Percentiles rank a stretch among this genome's conserved stretches.
These are phyloP conservation scores for Podaxis carcinomalis DNA, from an alignment of 768 basidiomycete genomes.

Conservation along the genomic window DNA sequence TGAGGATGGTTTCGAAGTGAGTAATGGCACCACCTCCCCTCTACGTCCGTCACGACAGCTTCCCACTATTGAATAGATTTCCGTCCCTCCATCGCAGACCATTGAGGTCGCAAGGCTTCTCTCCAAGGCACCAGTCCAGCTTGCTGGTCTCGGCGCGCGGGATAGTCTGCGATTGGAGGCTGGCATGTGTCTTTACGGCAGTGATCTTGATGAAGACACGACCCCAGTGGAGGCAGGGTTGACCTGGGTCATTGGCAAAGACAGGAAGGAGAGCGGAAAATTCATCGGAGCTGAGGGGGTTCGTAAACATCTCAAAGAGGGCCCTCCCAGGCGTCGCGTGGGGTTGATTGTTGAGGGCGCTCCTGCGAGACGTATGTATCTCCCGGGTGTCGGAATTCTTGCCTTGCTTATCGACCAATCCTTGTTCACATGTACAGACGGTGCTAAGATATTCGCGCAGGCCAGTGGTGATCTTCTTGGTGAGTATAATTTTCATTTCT, in stretches of 20 bases:
- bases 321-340: conserved; percentile 72
- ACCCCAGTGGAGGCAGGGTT: conserved; percentile 90
- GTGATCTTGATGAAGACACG: conserved; percentile 85
- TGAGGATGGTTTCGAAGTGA: conserved; percentile 95
- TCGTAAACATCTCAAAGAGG: conserved; percentile 72
- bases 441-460: conserved; percentile 67
- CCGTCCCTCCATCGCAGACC: conserved; percentile 77
- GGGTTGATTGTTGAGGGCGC: conserved; percentile 80
- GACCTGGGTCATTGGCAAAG: conserved; percentile 95
- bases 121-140: conserved; percentile 61
- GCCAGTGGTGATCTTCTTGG: conserved; percentile 35
- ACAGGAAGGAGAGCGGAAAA: conserved; percentile 59
- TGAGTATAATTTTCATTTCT: conserved; percentile 6
- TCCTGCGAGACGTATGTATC: conserved; percentile 72
- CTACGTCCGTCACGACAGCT: not conserved
- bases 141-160: conserved; percentile 88
- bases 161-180: conserved; percentile 95
- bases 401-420: not conserved
- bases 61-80: conserved; percentile 52
- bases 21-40: conserved; percentile 1
- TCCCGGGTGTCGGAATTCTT: conserved; percentile 1
- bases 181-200: conserved; percentile 95
- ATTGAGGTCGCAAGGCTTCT: conserved; percentile 68
- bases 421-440: conserved; percentile 44
- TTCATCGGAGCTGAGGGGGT: conserved; percentile 83